Conservation (phyloP, 2,329 filamentous ascomycete species). For the Colletotrichum musicola region DNA sequence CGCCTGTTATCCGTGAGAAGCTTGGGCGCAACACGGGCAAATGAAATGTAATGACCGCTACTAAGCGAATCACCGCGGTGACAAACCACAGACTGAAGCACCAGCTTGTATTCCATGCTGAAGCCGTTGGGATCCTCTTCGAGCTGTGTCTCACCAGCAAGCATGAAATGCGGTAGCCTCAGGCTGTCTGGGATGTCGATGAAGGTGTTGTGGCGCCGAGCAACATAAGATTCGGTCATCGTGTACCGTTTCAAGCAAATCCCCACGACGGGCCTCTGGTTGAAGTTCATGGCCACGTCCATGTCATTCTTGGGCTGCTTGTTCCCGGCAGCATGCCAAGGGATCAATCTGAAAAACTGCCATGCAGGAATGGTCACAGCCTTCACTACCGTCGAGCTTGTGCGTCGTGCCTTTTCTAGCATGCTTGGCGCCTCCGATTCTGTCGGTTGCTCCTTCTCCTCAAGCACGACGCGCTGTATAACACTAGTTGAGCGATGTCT, state of each 20-base stretch:
- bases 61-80: constrained; percentile 88
- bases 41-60: constrained; percentile 91
- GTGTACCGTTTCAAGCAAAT: constrained; percentile 94
- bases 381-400: constrained; percentile 70
- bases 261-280: constrained; percentile 85
- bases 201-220: constrained; percentile 81
- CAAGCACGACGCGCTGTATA: constrained; percentile 70
- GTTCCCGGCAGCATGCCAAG: constrained; percentile 81
- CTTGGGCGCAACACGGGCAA: constrained; percentile 80
- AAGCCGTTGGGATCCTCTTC: constrained; percentile 71
- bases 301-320: constrained; percentile 72
- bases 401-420: constrained; percentile 58
- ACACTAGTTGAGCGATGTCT: constrained; percentile 69
- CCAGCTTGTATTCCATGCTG: constrained; percentile 92
- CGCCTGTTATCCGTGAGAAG: constrained; percentile 71
- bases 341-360: constrained; percentile 96
- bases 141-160: constrained; percentile 77
- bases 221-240: constrained; percentile 76
- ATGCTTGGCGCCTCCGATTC: constrained; percentile 57
- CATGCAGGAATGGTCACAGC: constrained; percentile 96
- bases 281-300: constrained; percentile 91
- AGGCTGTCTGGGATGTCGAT: constrained; percentile 89
- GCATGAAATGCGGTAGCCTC: constrained; percentile 90
- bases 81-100: constrained; percentile 91
- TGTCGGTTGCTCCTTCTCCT: constrained; percentile 61